These are phyloP conservation scores for Penicillium verhagenii DNA, from an alignment of 495 filamentous ascomycete genomes.

Conservation along the genomic window DNA sequence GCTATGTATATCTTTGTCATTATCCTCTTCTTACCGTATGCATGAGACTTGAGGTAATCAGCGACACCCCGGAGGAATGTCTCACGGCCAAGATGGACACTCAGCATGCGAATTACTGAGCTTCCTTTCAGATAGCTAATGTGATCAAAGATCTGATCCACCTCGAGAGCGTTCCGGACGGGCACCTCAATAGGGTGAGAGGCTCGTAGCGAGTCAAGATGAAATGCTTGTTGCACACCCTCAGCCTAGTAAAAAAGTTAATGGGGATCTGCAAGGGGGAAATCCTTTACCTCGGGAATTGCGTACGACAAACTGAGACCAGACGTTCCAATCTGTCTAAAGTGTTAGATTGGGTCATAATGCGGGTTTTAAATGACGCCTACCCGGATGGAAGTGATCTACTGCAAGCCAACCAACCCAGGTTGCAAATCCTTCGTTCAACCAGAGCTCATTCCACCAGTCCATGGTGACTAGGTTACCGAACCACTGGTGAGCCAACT, in stretches of 20 bases:
- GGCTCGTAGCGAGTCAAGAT: slow-evolving; percentile 80
- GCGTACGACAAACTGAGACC: slow-evolving; percentile 88
- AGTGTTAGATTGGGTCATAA: neutral
- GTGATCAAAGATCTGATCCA: slow-evolving; percentile 94
- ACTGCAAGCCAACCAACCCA: slow-evolving; percentile 97
- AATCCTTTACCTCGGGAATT: slow-evolving; percentile 52
- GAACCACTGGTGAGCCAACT: slow-evolving; percentile 98
- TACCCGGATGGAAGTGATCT: slow-evolving; percentile 82
- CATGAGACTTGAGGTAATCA: slow-evolving; percentile 81
- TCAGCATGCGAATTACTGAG: slow-evolving; percentile 92
- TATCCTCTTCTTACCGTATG: slow-evolving; percentile 53
- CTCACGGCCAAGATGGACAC: slow-evolving; percentile 77
- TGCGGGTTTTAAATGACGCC: slow-evolving; percentile 5
- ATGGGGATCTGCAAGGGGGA: slow-evolving; percentile 22
- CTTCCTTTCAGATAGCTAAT: slow-evolving; percentile 96
- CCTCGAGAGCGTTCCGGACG: slow-evolving; percentile 83
- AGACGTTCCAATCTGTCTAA: slow-evolving; percentile 78
- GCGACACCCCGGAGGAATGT: slow-evolving; percentile 87
- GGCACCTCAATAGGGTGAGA: slow-evolving; percentile 96
- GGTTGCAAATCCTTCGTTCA: slow-evolving; percentile 96
- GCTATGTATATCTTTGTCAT: neutral
- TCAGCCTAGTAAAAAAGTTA: slow-evolving; percentile 60
- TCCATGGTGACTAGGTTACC: slow-evolving; percentile 84
- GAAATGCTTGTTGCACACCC: slow-evolving; percentile 85
- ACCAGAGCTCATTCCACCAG: slow-evolving; percentile 95